Evolutionary conservation across 1,139 yeast genomes (phyloP), one percentile per base, ranked within the genome.

Genomic region (Pichia sp.): DNA sequence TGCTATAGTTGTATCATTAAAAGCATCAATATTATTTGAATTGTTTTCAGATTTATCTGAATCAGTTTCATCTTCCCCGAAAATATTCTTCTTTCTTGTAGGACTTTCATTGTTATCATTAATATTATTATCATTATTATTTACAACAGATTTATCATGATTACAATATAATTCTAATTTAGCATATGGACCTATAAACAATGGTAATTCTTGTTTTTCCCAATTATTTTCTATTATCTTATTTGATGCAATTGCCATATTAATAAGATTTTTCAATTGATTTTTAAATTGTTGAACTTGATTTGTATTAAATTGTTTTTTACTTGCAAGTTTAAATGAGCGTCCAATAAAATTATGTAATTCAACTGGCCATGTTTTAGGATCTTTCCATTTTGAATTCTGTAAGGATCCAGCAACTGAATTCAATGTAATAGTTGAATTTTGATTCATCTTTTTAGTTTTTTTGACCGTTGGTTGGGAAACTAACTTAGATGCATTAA

Each of bases 181-280:
- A 12, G 22, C 45, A 33, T 36, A 16, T 5, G 46, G 30, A 25
- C 42, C 39, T 26, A 35, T 6, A 34, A 82, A 57, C 2, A 78
- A 59, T 0, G 92, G 90, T 1, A 84, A 53, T 29, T 65, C 64
- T 59, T 79, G 84, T 9, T 50, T 55, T 9, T 58, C 59, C 95
- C 95, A 85, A 55, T 82, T 76, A 51, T 79, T 81, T 1, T 63
- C 56, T 68, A 75, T 71, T 4, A 83, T 59, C 36, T 69, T 69
- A 16, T 68, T 66, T 35, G 67, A 62, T 4, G 63, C 63, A 38
- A 74, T 70, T 0, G 90, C 89, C 45, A 60, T 55, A 42, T 76
- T 70, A 28, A 80, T 70, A 30, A 77, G 59, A 23, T 60, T 56
- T 51, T 71, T 78, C 37, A 80, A 61, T 55, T 78, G 77, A 4